Percentiles rank a stretch among this genome's conserved stretches.
These are phyloP conservation scores for Coprinopsis strossmayeri DNA, from an alignment of 768 basidiomycete species.

Conservation along the genomic window DNA sequence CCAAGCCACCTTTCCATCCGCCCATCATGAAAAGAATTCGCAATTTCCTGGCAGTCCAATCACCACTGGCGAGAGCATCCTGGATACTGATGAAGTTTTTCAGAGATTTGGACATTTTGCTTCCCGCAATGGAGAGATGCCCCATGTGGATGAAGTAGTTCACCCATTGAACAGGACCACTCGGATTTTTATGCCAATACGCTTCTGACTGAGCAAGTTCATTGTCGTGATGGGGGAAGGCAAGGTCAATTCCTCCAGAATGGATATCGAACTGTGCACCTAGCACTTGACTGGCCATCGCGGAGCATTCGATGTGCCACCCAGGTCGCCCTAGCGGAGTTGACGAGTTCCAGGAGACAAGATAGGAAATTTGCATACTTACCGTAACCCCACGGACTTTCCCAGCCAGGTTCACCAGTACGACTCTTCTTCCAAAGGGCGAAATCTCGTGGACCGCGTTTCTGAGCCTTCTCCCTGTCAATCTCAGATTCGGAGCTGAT, in stretches of 20 bases:
- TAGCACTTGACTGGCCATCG: constrained; percentile 91
- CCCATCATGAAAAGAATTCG: constrained; percentile 88
- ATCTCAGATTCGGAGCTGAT: constrained; percentile 4
- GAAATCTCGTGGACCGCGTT: constrained; percentile 51
- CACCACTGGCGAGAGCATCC: constrained; percentile 38
- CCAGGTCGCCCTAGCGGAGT: constrained; percentile 72
- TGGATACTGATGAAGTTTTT: constrained; percentile 99
- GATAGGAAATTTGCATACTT: not conserved
- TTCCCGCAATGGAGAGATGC: constrained; percentile 94
- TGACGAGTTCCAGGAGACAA: not conserved
- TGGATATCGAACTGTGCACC: constrained; percentile 96
- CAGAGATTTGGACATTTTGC: constrained; percentile 98
- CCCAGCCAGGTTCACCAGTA: constrained; percentile 94
- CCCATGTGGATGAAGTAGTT: constrained; percentile 99
- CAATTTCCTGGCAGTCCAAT: constrained; percentile 80
- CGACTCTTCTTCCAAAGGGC: constrained; percentile 98
- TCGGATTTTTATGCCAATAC: constrained; percentile 14
- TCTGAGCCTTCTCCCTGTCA: constrained; percentile 9
- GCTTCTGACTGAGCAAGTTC: constrained; percentile 98
- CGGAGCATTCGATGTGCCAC: constrained; percentile 99
- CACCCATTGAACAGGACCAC: constrained; percentile 61
- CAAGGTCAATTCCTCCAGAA: constrained; percentile 93
- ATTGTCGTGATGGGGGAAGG: constrained; percentile 99
- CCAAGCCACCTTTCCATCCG: constrained; percentile 88
- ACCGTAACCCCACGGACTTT: constrained; percentile 79